phyloP scores from a whole-genome alignment of 73 alveolate species.

The Stentor coeruleus region DNA sequence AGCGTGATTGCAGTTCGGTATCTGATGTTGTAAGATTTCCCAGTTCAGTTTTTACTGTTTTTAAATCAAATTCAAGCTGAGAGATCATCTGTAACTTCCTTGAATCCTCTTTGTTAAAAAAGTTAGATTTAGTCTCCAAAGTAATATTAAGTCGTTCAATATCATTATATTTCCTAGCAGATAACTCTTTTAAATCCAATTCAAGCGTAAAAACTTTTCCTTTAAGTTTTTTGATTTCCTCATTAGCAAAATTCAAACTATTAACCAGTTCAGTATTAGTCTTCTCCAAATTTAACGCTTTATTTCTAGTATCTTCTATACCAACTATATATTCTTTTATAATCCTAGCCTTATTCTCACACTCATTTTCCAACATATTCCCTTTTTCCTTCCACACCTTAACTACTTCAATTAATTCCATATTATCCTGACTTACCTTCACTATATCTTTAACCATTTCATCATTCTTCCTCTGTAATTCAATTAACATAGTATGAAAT shows the following conservation, averaged over 20 bases:
- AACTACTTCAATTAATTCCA: neutral
- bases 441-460: too few relatives aligned
- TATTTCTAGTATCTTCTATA: neutral
- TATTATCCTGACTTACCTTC: neutral
- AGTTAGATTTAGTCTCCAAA: neutral
- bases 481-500: too few relatives aligned
- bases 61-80: neutral
- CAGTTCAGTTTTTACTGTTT: neutral
- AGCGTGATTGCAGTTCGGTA: neutral
- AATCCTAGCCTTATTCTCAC: neutral
- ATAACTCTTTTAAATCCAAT: neutral
- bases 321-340: neutral
- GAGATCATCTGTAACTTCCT: neutral
- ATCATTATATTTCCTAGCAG: neutral
- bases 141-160: neutral
- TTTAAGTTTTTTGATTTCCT: neutral
- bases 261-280: neutral
- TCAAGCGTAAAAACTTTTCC: neutral
- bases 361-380: neutral
- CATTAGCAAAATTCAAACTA: neutral
- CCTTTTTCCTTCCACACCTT: neutral
- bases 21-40: neutral
- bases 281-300: neutral
- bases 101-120: neutral
- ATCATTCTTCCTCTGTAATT: too few relatives aligned